Base-by-base conservation (phyloP, 2,329 filamentous ascomycete species). In the Phyllachora maydis region DNA sequence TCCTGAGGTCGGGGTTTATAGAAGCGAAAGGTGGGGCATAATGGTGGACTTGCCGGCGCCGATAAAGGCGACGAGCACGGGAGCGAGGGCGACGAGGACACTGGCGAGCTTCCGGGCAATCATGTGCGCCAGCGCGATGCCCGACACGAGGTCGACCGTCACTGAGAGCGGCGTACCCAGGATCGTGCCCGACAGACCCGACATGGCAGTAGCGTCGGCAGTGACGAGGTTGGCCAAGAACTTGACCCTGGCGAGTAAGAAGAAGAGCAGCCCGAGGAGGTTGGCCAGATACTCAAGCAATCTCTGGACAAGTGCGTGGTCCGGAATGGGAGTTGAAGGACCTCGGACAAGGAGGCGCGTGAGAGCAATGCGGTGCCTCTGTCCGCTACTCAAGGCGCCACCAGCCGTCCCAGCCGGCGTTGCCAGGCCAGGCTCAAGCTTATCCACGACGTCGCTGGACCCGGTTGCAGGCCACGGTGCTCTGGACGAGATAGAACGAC, bases 31-130 rank as follows among this genome's bases (percentile, higher is more conserved):
- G 6, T 58, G 39, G 4, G 45, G 44, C 31, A 58, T 50, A 29
- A 56, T 49, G 17, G 54, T 59, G 5, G 48, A 51, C 33, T 59
- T 59, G 5, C 54, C 54, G 2, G 51, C 51, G 4, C 54, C 54
- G 9, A 46, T 52, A 0, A 71, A 60, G 2, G 66, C 67, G 0
- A 82, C 52, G 5, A 79, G 57, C 6, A 81, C 45, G 0, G 75
- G 76, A 0, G 81, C 65, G 6, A 65, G 55, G 1, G 72, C 59
- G 5, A 82, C 51, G 26, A 70, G 72, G 2, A 81, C 74, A 5
- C 82, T 45, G 0, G 73, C 73, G 30, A 82, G 76, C 35, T 65
- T 73, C 75, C 75, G 82, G 3, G 70, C 70, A 22, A 82, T 54
- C 22, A 77, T 64, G 30, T 76, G 70, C 0, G 72, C 66, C 10